phyloP scores from a whole-genome alignment of 306 rosid genomes.

The Trifolium dubium region DNA sequence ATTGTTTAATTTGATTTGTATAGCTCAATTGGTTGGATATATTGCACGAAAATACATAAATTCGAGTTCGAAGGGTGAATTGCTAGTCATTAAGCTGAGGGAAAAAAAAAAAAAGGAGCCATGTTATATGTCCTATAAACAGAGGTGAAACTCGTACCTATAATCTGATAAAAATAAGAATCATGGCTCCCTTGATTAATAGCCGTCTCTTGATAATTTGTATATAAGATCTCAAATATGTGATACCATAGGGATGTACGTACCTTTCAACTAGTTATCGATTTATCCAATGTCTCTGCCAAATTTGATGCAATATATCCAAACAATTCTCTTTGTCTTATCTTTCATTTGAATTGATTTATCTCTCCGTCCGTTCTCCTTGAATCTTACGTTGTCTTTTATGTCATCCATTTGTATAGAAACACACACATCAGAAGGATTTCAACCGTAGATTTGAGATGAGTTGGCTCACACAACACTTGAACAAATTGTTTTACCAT shows the following conservation, averaged over 20 bases:
- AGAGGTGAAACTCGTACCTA: too few species aligned
- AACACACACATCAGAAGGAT: too few species aligned
- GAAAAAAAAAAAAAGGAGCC: too few species aligned
- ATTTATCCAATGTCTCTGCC: conserved; percentile 42
- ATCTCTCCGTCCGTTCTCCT: background rate
- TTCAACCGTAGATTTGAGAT: background rate
- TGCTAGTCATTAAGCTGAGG: too few species aligned
- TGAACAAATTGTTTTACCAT: too few species aligned
- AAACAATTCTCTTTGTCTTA: conserved; percentile 35
- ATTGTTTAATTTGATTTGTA: too few species aligned
- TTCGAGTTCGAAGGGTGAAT: too few species aligned
- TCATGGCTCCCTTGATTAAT: background rate
- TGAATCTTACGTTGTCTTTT: conserved; percentile 41
- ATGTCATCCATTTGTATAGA: background rate
- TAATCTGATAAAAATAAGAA: background rate
- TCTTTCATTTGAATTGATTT: conserved; percentile 11
- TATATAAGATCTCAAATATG: background rate
- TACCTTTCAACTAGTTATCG: conserved; percentile 38
- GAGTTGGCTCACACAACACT: background rate
- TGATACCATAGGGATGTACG: conserved; percentile 1
- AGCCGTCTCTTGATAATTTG: conserved; percentile 20
- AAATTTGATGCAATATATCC: conserved; percentile 15
- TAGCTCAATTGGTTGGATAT: too few species aligned
- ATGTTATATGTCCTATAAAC: too few species aligned
- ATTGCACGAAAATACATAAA: too few species aligned